Percentiles rank a stretch among this genome's conserved stretches.
Evolutionary conservation across 768 basidiomycete species (phyloP).

Genomic region (Pleurotus giganteus): DNA sequence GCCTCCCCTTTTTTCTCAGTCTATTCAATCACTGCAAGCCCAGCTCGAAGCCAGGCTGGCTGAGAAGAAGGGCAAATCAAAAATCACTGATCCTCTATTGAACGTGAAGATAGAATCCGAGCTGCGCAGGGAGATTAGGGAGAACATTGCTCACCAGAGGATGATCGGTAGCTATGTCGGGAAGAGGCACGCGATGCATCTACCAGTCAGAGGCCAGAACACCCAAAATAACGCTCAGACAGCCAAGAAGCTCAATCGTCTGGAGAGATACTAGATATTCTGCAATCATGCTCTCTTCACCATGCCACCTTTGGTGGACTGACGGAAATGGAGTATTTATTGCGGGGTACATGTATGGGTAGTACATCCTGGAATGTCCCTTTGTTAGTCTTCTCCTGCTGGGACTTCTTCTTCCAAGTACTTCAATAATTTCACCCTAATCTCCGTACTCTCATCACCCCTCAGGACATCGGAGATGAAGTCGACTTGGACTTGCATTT

Average conservation of each 20-base stretch:
- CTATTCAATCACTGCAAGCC: constrained; percentile 33
- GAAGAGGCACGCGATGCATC: constrained; percentile 86
- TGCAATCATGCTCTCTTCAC: neutral
- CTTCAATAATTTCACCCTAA: constrained; percentile 86
- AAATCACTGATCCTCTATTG: constrained; percentile 58
- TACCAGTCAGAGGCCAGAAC: constrained; percentile 93
- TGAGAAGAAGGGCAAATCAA: constrained; percentile 21
- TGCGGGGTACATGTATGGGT: neutral
- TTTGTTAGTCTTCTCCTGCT: constrained; percentile 78
- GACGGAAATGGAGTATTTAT: neutral
- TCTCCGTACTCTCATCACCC: constrained; percentile 93
- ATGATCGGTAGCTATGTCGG: constrained; percentile 96
- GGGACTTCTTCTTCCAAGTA: constrained; percentile 97
- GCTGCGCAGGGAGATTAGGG: constrained; percentile 74
- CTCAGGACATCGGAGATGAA: constrained; percentile 89
- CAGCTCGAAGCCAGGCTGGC: constrained; percentile 30
- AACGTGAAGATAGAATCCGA: constrained; percentile 87
- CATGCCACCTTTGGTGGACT: neutral
- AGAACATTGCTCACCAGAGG: constrained; percentile 90
- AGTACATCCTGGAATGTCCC: neutral
- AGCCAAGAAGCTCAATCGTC: constrained; percentile 85
- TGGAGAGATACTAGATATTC: constrained; percentile 51
- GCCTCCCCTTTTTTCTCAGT: constrained; percentile 43
- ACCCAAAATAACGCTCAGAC: constrained; percentile 90
- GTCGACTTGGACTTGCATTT: constrained; percentile 89